A percentile compares a stretch with the other conserved stretches of the same genome.
Evolutionary conservation across 495 filamentous ascomycete genomes (phyloP).

Genomic region (Xanthoparmelia taractica): DNA sequence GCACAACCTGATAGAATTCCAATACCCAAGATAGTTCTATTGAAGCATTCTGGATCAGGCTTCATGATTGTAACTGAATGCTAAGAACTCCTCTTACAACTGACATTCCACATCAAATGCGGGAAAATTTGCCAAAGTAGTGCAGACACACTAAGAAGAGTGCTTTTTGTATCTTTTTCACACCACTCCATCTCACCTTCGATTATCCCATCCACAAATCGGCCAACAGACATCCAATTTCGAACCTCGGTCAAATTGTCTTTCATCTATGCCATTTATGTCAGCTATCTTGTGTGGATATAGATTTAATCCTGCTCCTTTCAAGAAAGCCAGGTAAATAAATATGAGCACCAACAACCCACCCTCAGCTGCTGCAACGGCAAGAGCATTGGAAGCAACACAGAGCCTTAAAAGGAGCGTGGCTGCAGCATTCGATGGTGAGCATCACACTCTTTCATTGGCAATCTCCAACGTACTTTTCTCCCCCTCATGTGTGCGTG

Average conservation of each 20-base stretch:
- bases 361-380: slow-evolving; percentile 20
- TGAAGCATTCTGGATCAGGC: not conserved
- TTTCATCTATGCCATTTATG: not conserved
- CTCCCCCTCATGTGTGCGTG: slow-evolving; percentile 8
- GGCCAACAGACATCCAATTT: not conserved
- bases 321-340: not conserved
- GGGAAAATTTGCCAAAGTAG: no score
- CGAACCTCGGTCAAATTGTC: not conserved
- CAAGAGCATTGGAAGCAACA: slow-evolving; percentile 29
- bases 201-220: not conserved
- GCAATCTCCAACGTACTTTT: slow-evolving; percentile 7
- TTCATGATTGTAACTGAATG: not conserved
- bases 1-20: not conserved
- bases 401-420: slow-evolving; percentile 64
- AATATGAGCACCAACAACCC: slow-evolving; percentile 13
- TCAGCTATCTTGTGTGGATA: not conserved
- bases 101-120: no score
- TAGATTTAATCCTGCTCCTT: not conserved
- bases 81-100: not conserved
- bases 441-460: slow-evolving; percentile 21
- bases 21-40: no score
- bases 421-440: slow-evolving; percentile 76
- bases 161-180: no score
- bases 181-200: not conserved
- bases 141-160: no score